phyloP scores from a whole-genome alignment of 306 rosid species.

The Argentina anserina region DNA sequence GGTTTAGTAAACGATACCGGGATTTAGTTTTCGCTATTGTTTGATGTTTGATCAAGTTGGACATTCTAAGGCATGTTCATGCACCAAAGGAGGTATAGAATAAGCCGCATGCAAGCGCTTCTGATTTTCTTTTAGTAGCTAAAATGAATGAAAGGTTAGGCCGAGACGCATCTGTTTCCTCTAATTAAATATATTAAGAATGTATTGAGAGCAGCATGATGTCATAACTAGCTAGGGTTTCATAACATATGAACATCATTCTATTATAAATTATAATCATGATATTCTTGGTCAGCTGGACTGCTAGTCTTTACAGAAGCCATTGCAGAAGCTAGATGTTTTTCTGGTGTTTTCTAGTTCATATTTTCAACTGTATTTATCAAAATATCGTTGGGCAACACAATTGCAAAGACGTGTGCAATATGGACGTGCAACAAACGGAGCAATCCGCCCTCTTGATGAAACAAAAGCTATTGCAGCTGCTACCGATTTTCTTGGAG shows the following conservation, averaged over 20 bases:
- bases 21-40: too few relatives aligned
- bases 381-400: slow-evolving; percentile 10
- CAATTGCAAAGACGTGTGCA: slow-evolving; percentile 7
- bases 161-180: too few relatives aligned
- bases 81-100: too few relatives aligned
- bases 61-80: background rate
- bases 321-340: background rate
- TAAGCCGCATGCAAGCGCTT: too few relatives aligned
- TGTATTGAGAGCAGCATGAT: too few relatives aligned
- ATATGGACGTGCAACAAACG: slow-evolving; percentile 7
- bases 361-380: background rate
- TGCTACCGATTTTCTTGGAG: slow-evolving; percentile 8
- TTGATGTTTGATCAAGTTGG: background rate
- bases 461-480: slow-evolving; percentile 17
- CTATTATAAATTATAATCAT: too few relatives aligned
- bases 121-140: too few relatives aligned
- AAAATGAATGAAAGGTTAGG: too few relatives aligned
- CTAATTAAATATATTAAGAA: too few relatives aligned
- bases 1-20: too few relatives aligned
- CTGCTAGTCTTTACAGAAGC: background rate
- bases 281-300: background rate
- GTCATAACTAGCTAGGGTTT: too few relatives aligned
- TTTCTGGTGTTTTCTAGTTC: background rate
- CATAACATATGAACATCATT: too few relatives aligned
- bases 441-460: slow-evolving; percentile 8